A percentile compares a stretch with the other conserved stretches of the same genome.
These are phyloP conservation scores for Bretschneidera sinensis DNA, from an alignment of 345 rosid genomes.

Conservation along the genomic window DNA sequence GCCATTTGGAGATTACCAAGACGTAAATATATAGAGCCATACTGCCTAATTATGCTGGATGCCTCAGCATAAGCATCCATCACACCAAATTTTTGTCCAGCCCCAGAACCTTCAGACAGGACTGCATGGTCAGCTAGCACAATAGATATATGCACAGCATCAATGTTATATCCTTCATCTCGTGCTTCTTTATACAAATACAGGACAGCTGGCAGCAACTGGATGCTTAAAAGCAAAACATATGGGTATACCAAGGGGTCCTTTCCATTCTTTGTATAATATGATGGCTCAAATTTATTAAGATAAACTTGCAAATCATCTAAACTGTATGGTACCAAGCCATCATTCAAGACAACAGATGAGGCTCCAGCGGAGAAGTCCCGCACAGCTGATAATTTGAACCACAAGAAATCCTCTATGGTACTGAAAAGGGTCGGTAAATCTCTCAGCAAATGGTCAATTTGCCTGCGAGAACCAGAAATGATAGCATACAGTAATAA, in stretches of 20 bases:
- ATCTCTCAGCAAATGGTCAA: constrained; percentile 84
- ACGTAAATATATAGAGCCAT: constrained; percentile 77
- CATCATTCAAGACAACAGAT: constrained; percentile 62
- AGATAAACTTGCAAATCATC: constrained; percentile 94
- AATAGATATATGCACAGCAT: constrained; percentile 78
- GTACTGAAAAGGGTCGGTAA: constrained; percentile 75
- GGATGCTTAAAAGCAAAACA: constrained; percentile 80
- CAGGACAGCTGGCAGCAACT: constrained; percentile 76
- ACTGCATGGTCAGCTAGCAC: constrained; percentile 78
- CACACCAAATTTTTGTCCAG: constrained; percentile 61
- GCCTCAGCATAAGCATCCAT: constrained; percentile 94
- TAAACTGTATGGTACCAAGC: constrained; percentile 65
- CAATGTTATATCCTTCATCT: constrained; percentile 75
- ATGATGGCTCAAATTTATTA: constrained; percentile 89
- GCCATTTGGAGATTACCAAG: constrained; percentile 72
- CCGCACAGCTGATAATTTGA: constrained; percentile 67
- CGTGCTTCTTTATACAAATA: constrained; percentile 82
- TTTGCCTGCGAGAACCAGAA: constrained; percentile 88
- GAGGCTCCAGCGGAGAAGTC: constrained; percentile 59
- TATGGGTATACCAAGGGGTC: constrained; percentile 96
- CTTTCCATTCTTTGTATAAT: constrained; percentile 94
- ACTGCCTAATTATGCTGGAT: constrained; percentile 85
- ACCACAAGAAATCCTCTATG: constrained; percentile 98
- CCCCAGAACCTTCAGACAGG: constrained; percentile 62
- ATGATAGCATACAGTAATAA: constrained; percentile 82